Base-by-base conservation (phyloP, 2,329 filamentous ascomycete species). In the Xylariaceae sp. region DNA sequence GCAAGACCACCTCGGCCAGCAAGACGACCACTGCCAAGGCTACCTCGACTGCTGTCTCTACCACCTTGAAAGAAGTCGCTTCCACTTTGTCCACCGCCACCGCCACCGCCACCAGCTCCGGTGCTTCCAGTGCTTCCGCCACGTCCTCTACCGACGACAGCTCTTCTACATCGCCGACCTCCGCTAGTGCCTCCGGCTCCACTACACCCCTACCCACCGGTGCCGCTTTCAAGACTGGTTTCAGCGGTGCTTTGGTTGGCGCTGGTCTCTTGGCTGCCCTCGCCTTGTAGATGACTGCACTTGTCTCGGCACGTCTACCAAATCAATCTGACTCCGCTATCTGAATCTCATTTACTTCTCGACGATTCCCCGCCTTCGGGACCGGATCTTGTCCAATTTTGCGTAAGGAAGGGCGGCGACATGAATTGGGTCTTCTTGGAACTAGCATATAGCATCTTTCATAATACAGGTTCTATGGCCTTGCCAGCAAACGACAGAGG, bases 221-320 rank as follows among this genome's bases (percentile, higher is more conserved):
- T 34, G 63, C 54, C 42, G 64, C 60, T 45, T 47, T 66, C 39
- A 63, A 61, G 60, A 42, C 45, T 34, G 57, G 55, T 39, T 59
- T 66, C 57, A 64, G 61, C 54, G 47, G 58, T 17, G 59, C 51
- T 33, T 48, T 63, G 18, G 36, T 64, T 9, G 60, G 64, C 46
- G 62, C 60, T 13, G 61, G 64, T 46, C 48, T 65, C 14, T 46
- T 66, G 48, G 62, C 58, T 34, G 62, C 57, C 45, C 47, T 66
- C 49, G 51, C 62, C 43, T 52, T 67, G 50, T 67, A 66, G 55
- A 61, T 50, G 7, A 28, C 7, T 28, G 22, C 22, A 28, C 22
- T 28, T 28, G 7, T 28, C 22, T 28, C 22, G 22, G 22, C 22
- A 28, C 7, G 22, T 28, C 7, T 28, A 28, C 7, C 22, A 28